Evolutionary conservation across 345 rosid species (phyloP).

Genomic region (Citrus medica): DNA sequence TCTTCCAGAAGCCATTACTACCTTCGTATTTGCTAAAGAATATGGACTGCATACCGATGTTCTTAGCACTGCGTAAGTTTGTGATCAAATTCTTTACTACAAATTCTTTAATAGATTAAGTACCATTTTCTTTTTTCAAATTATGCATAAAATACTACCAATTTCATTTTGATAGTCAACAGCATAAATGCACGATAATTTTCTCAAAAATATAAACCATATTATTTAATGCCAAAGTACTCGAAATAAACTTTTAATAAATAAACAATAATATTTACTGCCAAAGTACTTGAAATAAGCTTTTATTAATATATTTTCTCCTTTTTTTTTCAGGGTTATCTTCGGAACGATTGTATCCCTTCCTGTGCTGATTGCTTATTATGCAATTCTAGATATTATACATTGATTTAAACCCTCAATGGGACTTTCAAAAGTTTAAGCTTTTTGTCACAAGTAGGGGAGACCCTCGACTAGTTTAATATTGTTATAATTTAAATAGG

Average conservation of each 20-base stretch:
- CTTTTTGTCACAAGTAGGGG: too few species aligned
- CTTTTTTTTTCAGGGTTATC: constrained; percentile 52
- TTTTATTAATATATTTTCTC: not conserved
- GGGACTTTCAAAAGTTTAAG: too few species aligned
- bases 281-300: not conserved
- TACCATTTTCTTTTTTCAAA: too few species aligned
- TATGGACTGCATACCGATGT: constrained; percentile 75
- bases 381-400: constrained; percentile 44
- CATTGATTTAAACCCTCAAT: not conserved
- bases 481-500: too few species aligned
- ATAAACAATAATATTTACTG: too few species aligned
- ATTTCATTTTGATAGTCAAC: too few species aligned
- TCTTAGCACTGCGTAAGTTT: constrained; percentile 81
- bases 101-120: not conserved
- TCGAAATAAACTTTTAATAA: too few species aligned
- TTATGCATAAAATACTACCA: too few species aligned
- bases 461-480: too few species aligned
- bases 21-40: constrained; percentile 74
- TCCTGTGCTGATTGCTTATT: constrained; percentile 65
- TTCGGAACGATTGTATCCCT: constrained; percentile 67
- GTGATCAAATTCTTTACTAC: not conserved
- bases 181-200: not conserved
- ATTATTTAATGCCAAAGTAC: too few species aligned
- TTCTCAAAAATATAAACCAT: not conserved
- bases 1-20: constrained; percentile 69